A percentile compares a stretch with the other conserved stretches of the same genome.
phyloP scores from a whole-genome alignment of 495 filamentous ascomycete genomes.

The Daldinia caldariorum region DNA sequence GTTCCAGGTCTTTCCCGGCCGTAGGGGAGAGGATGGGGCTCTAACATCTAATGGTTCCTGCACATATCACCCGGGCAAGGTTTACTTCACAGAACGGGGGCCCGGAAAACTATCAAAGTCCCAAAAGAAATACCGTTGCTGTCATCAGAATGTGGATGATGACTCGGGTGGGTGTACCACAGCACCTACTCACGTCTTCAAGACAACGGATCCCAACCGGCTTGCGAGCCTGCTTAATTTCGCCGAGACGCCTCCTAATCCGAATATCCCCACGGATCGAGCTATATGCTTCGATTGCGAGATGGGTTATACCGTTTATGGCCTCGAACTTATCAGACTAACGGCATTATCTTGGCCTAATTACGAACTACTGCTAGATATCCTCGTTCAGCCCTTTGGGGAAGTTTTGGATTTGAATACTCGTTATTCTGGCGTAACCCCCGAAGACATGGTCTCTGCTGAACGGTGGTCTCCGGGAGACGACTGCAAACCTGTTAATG shows the following conservation, averaged over 20 bases:
- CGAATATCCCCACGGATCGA: constrained; percentile 51
- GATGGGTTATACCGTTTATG: constrained; percentile 92
- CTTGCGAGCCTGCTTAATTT: constrained; percentile 84
- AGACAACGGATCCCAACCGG: constrained; percentile 76
- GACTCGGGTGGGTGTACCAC: constrained; percentile 74
- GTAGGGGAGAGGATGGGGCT: constrained; percentile 80
- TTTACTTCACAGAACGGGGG: constrained; percentile 59
- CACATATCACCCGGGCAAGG: constrained; percentile 77
- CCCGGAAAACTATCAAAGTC: constrained; percentile 54
- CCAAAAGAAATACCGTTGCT: constrained; percentile 79
- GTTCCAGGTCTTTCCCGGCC: constrained; percentile 93
- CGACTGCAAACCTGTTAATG: constrained; percentile 25
- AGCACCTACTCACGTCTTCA: constrained; percentile 84
- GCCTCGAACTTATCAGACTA: constrained; percentile 87
- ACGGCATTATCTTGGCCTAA: constrained; percentile 88
- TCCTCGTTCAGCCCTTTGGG: constrained; percentile 85
- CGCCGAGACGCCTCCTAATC: constrained; percentile 73
- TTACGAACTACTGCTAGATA: constrained; percentile 77
- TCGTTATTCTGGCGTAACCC: constrained; percentile 83
- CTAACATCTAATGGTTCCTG: constrained; percentile 81
- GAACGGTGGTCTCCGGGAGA: constrained; percentile 61
- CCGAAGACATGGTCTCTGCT: constrained; percentile 76
- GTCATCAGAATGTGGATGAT: constrained; percentile 73
- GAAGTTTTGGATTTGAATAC: constrained; percentile 91
- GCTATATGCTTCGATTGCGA: constrained; percentile 92